These are phyloP conservation scores for Citrus sp. DNA, from an alignment of 345 rosid genomes.

Conservation along the genomic window DNA sequence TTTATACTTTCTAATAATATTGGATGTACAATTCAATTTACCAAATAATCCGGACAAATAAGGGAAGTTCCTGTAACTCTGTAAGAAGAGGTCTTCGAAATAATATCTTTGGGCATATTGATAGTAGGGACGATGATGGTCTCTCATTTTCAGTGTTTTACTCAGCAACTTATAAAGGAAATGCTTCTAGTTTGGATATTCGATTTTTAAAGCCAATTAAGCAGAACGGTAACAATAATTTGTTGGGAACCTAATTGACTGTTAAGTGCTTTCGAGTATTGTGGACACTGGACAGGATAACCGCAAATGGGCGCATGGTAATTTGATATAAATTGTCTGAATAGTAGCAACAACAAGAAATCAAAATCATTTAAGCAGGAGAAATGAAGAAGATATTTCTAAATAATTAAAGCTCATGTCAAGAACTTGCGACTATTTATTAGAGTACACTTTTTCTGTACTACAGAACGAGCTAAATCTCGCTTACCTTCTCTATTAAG, in stretches of 20 bases:
- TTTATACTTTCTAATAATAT: no score
- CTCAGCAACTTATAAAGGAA: neutral
- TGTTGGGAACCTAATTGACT: neutral
- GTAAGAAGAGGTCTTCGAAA: neutral
- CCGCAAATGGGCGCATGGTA: neutral
- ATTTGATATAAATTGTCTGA: neutral
- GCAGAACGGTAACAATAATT: neutral
- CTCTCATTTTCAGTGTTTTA: neutral
- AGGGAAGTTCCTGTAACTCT: neutral
- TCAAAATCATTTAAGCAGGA: neutral
- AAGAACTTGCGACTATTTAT: slow-evolving; percentile 39
- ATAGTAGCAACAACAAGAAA: neutral
- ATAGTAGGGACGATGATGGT: neutral
- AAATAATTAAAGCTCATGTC: slow-evolving; percentile 20
- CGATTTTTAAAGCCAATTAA: neutral
- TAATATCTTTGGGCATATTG: neutral
- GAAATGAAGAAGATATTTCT: neutral
- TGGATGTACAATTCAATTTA: neutral
- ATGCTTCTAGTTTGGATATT: neutral
- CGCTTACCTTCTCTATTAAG: slow-evolving; percentile 74
- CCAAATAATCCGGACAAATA: no score
- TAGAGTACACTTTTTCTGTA: slow-evolving; percentile 50
- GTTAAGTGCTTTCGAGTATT: neutral
- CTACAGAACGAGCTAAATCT: slow-evolving; percentile 50
- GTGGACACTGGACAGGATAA: no score